phyloP scores from a whole-genome alignment of 768 basidiomycete species.

The Lactifluus rugatus region DNA sequence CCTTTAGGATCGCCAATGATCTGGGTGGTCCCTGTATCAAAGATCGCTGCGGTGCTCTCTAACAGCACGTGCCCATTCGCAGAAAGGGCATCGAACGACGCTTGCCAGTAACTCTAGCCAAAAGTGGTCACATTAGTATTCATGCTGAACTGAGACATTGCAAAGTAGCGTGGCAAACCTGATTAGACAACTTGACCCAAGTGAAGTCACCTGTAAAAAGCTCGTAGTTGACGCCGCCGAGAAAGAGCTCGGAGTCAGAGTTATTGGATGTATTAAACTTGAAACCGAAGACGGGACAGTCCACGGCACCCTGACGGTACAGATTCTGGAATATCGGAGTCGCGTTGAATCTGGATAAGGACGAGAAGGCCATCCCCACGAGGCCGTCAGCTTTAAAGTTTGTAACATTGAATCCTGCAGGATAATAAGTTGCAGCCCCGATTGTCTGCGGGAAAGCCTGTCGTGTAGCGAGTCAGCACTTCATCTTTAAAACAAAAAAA shows the following conservation, averaged over 20 bases:
- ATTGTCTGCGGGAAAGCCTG: conserved; percentile 29
- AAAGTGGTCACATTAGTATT: no score
- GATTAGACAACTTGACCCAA: not conserved
- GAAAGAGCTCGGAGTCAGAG: conserved; percentile 30
- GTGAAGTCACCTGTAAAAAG: conserved; percentile 11
- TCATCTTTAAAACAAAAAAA: not conserved
- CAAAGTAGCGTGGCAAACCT: not conserved
- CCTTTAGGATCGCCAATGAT: conserved; percentile 20
- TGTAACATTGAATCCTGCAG: conserved; percentile 23
- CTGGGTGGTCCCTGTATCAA: conserved; percentile 28
- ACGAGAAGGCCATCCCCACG: conserved; percentile 31
- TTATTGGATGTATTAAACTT: conserved; percentile 29
- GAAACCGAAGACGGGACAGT: conserved; percentile 37
- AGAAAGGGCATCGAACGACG: conserved; percentile 22
- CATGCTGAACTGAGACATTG: no score
- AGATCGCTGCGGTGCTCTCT: conserved; percentile 19
- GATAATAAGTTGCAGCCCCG: conserved; percentile 35
- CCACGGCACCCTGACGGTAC: conserved; percentile 27
- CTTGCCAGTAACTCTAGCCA: conserved; percentile 10
- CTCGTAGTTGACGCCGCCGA: conserved; percentile 13
- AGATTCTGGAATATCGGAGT: conserved; percentile 33
- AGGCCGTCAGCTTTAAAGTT: conserved; percentile 33
- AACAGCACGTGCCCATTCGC: conserved; percentile 19
- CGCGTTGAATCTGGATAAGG: conserved; percentile 21
- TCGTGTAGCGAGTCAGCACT: not conserved